Conservation (phyloP, 176 grass and related monocot genomes). For the Triticum dicoccoides region DNA sequence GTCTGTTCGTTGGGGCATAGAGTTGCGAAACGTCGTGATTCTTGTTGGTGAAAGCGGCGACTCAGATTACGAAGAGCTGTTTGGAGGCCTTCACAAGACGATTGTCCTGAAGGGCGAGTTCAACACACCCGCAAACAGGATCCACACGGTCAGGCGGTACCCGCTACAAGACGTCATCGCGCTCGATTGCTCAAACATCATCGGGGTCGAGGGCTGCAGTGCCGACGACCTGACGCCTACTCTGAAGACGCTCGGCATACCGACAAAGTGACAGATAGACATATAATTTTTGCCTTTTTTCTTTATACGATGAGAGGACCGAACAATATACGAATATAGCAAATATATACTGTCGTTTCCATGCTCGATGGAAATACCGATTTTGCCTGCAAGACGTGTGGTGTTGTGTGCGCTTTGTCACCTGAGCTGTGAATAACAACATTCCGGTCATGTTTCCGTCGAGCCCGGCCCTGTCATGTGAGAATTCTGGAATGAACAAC, state of each 20-base stretch:
- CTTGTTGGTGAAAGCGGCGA: conserved; percentile 83
- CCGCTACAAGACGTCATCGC: conserved; percentile 78
- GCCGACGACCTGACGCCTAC: conserved; percentile 49
- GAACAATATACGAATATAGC: conserved; percentile 25
- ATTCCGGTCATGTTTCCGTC: not conserved
- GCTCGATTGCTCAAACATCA: conserved; percentile 72
- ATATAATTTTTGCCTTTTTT: not conserved
- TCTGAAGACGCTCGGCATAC: conserved; percentile 48
- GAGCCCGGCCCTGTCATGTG: not conserved
- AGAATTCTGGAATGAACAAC: not conserved
- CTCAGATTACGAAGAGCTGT: conserved; percentile 83
- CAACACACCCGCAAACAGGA: conserved; percentile 58
- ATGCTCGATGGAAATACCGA: conserved; percentile 35
- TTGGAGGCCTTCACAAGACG: conserved; percentile 81
- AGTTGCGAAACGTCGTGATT: conserved; percentile 59
- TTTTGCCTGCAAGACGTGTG: conserved; percentile 43
- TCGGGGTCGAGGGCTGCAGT: conserved; percentile 52
- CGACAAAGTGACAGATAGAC: conserved; percentile 17
- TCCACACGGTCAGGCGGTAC: conserved; percentile 63
- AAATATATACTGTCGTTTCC: conserved; percentile 30
- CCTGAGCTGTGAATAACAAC: conserved; percentile 22
- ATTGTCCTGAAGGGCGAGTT: conserved; percentile 77
- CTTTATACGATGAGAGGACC: conserved; percentile 30
- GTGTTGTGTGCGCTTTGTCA: not conserved
- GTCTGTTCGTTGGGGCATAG: conserved; percentile 80